Conservation (phyloP, 1,284 basidiomycete species). For the Abortiporus biennis region DNA sequence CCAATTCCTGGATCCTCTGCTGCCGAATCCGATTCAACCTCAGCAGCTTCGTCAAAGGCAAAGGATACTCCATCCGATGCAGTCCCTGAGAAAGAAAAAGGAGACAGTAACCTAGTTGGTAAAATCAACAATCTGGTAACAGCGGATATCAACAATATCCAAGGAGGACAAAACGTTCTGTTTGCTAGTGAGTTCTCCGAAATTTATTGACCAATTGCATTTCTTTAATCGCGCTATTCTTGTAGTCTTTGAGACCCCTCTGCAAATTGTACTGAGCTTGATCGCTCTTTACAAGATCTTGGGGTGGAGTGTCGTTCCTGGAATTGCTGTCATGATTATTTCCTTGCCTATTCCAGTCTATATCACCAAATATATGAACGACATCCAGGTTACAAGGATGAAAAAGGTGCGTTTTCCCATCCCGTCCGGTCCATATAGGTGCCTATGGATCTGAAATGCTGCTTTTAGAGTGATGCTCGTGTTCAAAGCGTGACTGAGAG, state of each 20-base stretch:
- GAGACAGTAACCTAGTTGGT: constrained; percentile 31
- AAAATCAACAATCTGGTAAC: constrained; percentile 41
- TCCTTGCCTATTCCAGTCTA: constrained; percentile 46
- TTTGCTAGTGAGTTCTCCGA: constrained; percentile 10
- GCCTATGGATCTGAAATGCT: constrained; percentile 12
- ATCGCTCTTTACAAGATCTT: constrained; percentile 39
- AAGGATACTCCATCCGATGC: constrained; percentile 24
- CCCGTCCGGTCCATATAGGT: constrained; percentile 3
- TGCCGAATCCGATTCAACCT: neutral
- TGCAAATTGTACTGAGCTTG: constrained; percentile 29
- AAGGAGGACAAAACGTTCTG: constrained; percentile 27
- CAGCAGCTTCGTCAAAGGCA: neutral
- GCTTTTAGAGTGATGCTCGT: constrained; percentile 41
- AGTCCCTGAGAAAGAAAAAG: constrained; percentile 2
- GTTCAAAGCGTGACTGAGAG: constrained; percentile 46
- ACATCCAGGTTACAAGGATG: constrained; percentile 25
- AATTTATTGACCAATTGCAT: neutral
- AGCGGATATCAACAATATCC: constrained; percentile 29
- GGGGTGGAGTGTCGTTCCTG: constrained; percentile 43
- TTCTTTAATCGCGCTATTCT: constrained; percentile 18
- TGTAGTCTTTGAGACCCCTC: constrained; percentile 27
- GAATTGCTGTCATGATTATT: constrained; percentile 44
- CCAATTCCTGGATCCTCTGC: constrained; percentile 6
- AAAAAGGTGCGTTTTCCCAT: constrained; percentile 19
- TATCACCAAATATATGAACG: constrained; percentile 23